Conservation (phyloP, 805 yeast genomes). For the Naumovozyma castellii region DNA sequence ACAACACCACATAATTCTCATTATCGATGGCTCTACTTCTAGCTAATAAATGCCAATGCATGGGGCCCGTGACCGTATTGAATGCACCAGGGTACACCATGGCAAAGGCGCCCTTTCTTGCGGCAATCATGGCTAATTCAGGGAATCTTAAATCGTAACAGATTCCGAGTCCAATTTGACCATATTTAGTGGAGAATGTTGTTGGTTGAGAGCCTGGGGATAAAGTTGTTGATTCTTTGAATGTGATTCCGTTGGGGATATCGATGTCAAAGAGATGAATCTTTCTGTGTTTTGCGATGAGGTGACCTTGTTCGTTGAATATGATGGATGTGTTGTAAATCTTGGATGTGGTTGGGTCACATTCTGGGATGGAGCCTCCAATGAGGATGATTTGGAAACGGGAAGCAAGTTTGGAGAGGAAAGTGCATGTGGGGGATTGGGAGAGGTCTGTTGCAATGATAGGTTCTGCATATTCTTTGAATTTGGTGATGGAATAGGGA, state of each 20-base stretch:
- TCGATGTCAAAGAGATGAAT: conserved; percentile 88
- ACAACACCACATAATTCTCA: conserved; percentile 60
- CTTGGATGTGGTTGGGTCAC: conserved; percentile 44
- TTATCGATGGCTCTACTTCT: conserved; percentile 68
- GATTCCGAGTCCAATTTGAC: conserved; percentile 67
- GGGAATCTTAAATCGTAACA: conserved; percentile 79
- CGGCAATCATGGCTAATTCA: conserved; percentile 61
- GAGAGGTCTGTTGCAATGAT: conserved; percentile 43
- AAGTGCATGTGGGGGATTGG: conserved; percentile 38
- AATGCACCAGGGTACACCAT: conserved; percentile 81
- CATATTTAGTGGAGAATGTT: conserved; percentile 31
- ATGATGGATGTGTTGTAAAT: conserved; percentile 67
- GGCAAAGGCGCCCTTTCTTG: conserved; percentile 59
- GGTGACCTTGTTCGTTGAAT: conserved; percentile 59
- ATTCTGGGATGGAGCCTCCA: conserved; percentile 92
- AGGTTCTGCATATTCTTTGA: conserved; percentile 79
- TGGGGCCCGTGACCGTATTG: conserved; percentile 76
- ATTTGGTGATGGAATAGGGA: conserved; percentile 82
- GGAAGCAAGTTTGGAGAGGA: conserved; percentile 59
- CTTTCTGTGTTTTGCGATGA: conserved; percentile 83
- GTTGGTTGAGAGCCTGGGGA: conserved; percentile 79
- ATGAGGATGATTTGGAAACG: conserved; percentile 53
- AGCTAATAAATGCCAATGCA: conserved; percentile 74
- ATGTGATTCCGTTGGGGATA: conserved; percentile 82
- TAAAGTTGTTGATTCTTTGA: conserved; percentile 69